Evolutionary conservation across 2,329 filamentous ascomycete genomes (phyloP), one percentile per base, ranked within the genome.

Genomic region (Diaporthe longicolla): DNA sequence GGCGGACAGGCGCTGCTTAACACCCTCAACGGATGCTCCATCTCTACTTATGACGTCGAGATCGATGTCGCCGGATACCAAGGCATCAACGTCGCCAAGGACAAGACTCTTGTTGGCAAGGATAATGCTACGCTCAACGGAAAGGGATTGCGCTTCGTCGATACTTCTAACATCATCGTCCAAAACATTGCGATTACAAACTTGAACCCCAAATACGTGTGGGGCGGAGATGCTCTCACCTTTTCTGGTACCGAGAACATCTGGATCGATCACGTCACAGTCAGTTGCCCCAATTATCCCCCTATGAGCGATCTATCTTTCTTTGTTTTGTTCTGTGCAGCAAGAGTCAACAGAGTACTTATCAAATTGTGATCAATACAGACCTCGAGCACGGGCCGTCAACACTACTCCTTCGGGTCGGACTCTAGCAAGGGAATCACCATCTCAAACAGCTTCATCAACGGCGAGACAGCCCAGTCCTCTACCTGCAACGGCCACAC

Each of bases 391-490:
- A 87, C 90, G 76, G 89, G 88, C 65, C 89, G 90, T 52, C 89
- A 91, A 80, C 87, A 90, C 83, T 87, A 91, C 70, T 89, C 91
- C 65, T 85, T 89, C 68, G 90, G 90, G 74, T 87, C 85, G 79
- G 79, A 80, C 3, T 85, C 88, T 70, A 86, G 85, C 78, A 86
- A 85, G 79, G 87, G 88, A 58, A 87, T 92, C 26, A 90, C 89
- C 24, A 86, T 92, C 80, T 89, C 89, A 77, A 91, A 92, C 87
- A 85, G 80, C 82, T 87, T 89, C 79, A 87, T 92, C 77, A 86
- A 92, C 78, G 90, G 90, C 58, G 78, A 79, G 21, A 86, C 86
- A 43, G 80, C 82, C 35, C 91, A 85, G 83, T 91, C 89, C n/a
- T 87, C 90, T 7, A 89, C 86, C 65, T 92, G 90, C 81, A 84